phyloP scores from a whole-genome alignment of 2,329 filamentous ascomycete species.

The Penicillium sclerotigenum region DNA sequence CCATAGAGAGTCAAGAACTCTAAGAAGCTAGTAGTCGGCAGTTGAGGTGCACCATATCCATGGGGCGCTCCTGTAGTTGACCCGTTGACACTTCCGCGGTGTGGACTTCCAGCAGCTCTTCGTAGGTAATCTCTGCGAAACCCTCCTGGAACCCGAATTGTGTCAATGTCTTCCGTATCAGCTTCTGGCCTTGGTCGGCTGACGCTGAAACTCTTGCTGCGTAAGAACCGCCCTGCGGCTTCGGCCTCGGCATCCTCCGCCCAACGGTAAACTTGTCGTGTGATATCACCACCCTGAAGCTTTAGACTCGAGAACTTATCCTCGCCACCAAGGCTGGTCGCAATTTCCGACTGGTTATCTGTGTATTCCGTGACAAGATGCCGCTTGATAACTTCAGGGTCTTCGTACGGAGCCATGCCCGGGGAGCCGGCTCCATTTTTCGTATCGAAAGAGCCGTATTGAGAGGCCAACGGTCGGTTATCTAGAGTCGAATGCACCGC shows the following conservation, averaged over 20 bases:
- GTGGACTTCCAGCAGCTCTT: constrained; percentile 66
- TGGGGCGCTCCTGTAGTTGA: constrained; percentile 37
- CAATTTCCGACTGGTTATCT: constrained; percentile 33
- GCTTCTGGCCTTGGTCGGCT: constrained; percentile 74
- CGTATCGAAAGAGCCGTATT: constrained; percentile 82
- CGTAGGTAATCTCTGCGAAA: constrained; percentile 89
- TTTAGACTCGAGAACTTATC: constrained; percentile 92
- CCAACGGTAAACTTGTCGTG: constrained; percentile 93
- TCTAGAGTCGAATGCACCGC: constrained; percentile 47
- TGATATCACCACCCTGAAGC: constrained; percentile 91
- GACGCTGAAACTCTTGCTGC: constrained; percentile 85
- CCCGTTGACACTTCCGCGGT: constrained; percentile 40
- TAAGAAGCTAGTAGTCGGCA: constrained; percentile 89
- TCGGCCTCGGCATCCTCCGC: constrained; percentile 79
- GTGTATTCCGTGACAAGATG: constrained; percentile 64
- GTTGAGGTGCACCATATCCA: constrained; percentile 49
- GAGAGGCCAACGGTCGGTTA: constrained; percentile 58
- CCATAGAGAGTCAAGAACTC: constrained; percentile 95
- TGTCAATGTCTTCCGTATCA: constrained; percentile 78
- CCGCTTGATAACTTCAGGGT: constrained; percentile 84
- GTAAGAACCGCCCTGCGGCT: constrained; percentile 56
- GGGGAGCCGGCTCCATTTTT: constrained; percentile 36
- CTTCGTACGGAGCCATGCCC: constrained; percentile 65
- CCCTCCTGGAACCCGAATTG: constrained; percentile 89
- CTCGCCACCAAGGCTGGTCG: constrained; percentile 48